A percentile compares a stretch with the other conserved stretches of the same genome.
These are phyloP conservation scores for Blumeriella jaapii DNA, from an alignment of 2,329 filamentous ascomycete genomes.

Conservation along the genomic window DNA sequence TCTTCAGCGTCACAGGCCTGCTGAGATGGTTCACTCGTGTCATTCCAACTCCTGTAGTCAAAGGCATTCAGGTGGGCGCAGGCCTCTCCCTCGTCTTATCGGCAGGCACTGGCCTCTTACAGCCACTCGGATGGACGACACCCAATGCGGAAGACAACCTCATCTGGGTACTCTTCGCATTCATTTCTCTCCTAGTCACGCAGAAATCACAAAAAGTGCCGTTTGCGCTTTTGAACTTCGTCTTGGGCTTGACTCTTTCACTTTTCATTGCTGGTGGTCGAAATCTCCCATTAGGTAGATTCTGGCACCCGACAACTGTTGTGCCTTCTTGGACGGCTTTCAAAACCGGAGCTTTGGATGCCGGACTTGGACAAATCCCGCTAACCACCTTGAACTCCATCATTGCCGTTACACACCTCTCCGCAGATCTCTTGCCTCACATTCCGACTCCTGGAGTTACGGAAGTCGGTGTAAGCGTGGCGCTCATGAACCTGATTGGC, in stretches of 20 bases:
- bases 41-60: constrained; percentile 70
- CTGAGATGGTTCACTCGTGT: constrained; percentile 60
- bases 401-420: constrained; percentile 73
- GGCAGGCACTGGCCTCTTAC: constrained; percentile 57
- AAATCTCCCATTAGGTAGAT: constrained; percentile 38
- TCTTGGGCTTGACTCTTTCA: constrained; percentile 56
- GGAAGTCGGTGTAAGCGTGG: constrained; percentile 69
- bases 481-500: constrained; percentile 69
- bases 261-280: constrained; percentile 31
- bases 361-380: constrained; percentile 65
- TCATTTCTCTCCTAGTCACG: constrained; percentile 57
- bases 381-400: constrained; percentile 89
- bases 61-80: constrained; percentile 89
- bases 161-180: constrained; percentile 64
- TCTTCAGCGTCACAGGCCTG: constrained; percentile 72
- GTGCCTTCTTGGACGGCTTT: constrained; percentile 35
- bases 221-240: constrained; percentile 65
- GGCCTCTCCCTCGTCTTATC: constrained; percentile 74
- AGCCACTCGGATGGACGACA: constrained; percentile 54
- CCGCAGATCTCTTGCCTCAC: constrained; percentile 63
- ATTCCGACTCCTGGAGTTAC: constrained; percentile 61
- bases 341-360: constrained; percentile 43
- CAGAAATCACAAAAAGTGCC: constrained; percentile 56
- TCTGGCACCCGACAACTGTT: constrained; percentile 48
- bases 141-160: constrained; percentile 65